Evolutionary conservation across 352 stramenopile genomes (phyloP).

Genomic region (Phytophthora citricola): DNA sequence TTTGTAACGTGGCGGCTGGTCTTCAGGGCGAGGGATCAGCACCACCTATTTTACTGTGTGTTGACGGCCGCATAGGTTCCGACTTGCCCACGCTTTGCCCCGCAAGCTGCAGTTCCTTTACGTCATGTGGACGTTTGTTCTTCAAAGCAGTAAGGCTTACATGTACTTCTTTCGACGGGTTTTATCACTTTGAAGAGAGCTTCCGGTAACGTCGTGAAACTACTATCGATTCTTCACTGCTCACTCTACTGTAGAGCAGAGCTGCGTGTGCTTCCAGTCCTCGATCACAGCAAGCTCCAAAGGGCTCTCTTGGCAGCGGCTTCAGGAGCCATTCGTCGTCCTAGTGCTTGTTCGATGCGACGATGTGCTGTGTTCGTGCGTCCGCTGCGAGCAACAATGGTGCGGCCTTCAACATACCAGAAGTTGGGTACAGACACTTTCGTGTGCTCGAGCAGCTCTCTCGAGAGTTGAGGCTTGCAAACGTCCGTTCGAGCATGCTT

Average conservation of each 20-base stretch:
- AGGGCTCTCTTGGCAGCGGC: neutral
- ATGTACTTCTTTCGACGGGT: too few relatives aligned
- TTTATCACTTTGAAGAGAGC: too few relatives aligned
- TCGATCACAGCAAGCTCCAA: neutral
- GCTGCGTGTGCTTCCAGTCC: too few relatives aligned
- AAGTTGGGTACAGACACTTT: constrained; percentile 4
- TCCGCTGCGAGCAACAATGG: constrained; percentile 8
- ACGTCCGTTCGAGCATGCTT: neutral
- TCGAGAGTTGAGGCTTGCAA: too few relatives aligned
- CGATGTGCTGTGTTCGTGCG: constrained; percentile 8
- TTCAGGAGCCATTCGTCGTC: neutral
- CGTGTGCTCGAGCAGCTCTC: neutral
- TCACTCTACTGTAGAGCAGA: too few relatives aligned
- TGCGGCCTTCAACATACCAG: constrained; percentile 15
- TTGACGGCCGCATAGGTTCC: constrained; percentile 7
- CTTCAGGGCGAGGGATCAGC: constrained; percentile 1
- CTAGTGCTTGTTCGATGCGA: constrained; percentile 22
- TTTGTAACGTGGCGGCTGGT: neutral
- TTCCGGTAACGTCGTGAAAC: too few relatives aligned
- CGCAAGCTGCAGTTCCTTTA: constrained; percentile 9
- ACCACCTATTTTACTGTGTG: neutral
- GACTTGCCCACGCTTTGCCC: constrained; percentile 7
- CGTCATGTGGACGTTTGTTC: constrained; percentile 9
- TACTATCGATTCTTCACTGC: neutral
- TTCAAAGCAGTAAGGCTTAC: too few relatives aligned